Percentiles rank a stretch among this genome's conserved stretches.
Evolutionary conservation across 805 yeast species (phyloP).

Genomic region (Candida tallmaniae): DNA sequence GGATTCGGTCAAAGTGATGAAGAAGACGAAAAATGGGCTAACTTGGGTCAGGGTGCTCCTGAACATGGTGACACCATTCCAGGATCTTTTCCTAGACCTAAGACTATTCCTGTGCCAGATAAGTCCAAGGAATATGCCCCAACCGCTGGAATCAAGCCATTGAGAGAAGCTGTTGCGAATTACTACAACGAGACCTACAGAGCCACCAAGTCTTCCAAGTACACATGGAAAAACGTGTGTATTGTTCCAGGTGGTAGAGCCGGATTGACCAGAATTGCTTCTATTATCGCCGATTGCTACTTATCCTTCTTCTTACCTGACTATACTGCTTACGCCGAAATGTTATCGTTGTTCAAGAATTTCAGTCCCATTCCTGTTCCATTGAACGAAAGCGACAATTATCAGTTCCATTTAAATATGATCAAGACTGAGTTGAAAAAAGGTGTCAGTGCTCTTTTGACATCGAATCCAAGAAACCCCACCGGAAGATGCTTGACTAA

Average conservation of each 20-base stretch:
- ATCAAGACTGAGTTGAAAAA: constrained; percentile 49
- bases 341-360: constrained; percentile 58
- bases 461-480: constrained; percentile 62
- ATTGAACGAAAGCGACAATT: constrained; percentile 51
- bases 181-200: constrained; percentile 54
- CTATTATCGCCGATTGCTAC: constrained; percentile 55
- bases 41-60: constrained; percentile 63
- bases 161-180: constrained; percentile 56
- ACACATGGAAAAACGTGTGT: constrained; percentile 57
- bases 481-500: constrained; percentile 52
- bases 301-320: constrained; percentile 58
- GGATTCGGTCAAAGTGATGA: constrained; percentile 39
- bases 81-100: constrained; percentile 55
- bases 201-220: constrained; percentile 43
- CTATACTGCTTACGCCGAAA: constrained; percentile 62
- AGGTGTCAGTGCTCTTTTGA: constrained; percentile 55
- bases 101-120: constrained; percentile 41
- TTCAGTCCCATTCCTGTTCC: constrained; percentile 64
- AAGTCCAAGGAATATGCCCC: constrained; percentile 55
- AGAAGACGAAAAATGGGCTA: constrained; percentile 46
- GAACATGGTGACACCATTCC: constrained; percentile 57
- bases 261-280: constrained; percentile 58
- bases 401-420: constrained; percentile 49
- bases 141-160: constrained; percentile 51
- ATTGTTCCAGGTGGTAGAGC: constrained; percentile 65